Base-by-base conservation (phyloP, 2,329 filamentous ascomycete genomes). In the Tolypocladium nubicola region DNA sequence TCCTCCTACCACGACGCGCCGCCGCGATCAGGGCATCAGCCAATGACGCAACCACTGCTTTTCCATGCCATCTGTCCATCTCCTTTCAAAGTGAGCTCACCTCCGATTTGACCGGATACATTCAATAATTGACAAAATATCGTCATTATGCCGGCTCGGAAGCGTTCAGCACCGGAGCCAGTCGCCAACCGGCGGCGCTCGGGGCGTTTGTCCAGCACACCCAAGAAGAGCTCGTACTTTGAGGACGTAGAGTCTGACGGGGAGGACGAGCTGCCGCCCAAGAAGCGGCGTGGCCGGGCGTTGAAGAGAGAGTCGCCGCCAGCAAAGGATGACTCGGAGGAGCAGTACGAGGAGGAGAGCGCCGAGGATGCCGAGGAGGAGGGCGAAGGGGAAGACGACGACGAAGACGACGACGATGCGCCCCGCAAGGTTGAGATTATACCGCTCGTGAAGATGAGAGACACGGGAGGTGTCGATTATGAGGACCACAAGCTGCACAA, bases 191-290 rank as follows among this genome's bases (percentile, higher is more conserved):
- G 76, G 21, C 74, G 77, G n/a, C 73, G 76, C 54, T 83, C 80
- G 7, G 65, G 70, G 26, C 79, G 80, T 50, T 65, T 77, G 41
- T 73, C 73, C 21, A 74, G 69, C 65, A 74, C 73, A 33, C 70
- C 73, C 23, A 70, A 74, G 61, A 81, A 75, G 70, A 82, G 79
- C 68, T 69, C 68, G 21, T 83, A 82, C 64, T 82, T 82, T 63
- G 79, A 80, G 35, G 58, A 53, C 47, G 16, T 3, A n/a, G 47
- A 52, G 19, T 9, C 52, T 0, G 57, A 54, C 33, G 53, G 8
- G 2, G 58, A 60, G 1, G 59, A 57, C 1, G 58, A 52, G n/a
- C 21, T 59, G 14, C 65, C 62, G 16, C 62, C 65, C 5, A 67
- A 62, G 57, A 71, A 65, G 58, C 71, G 65, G 55, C 65, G 63